These are phyloP conservation scores for Calocybe gangraenosa DNA, from an alignment of 768 basidiomycete genomes.

Conservation along the genomic window DNA sequence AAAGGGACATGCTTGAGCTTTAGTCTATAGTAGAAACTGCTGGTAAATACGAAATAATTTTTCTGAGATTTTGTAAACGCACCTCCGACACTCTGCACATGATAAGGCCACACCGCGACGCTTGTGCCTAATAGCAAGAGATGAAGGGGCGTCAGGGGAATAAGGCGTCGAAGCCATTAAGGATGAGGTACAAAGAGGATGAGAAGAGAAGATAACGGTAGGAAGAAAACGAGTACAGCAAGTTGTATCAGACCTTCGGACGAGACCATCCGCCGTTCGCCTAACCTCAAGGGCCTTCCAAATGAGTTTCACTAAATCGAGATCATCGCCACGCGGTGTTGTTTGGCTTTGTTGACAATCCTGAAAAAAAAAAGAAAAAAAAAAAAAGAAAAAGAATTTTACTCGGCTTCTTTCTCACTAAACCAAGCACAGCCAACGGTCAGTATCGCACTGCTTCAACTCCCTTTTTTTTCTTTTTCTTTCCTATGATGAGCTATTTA, in stretches of 20 bases:
- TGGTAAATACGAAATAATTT: constrained; percentile 10
- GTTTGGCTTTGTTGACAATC: constrained; percentile 27
- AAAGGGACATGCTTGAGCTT: constrained; percentile 54
- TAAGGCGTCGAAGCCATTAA: constrained; percentile 20
- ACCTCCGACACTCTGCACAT: constrained; percentile 72
- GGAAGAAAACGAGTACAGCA: constrained; percentile 14
- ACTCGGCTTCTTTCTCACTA: constrained; percentile 9
- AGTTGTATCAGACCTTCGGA: constrained; percentile 15
- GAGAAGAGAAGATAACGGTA: constrained; percentile 23
- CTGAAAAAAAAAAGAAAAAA: too few relatives aligned
- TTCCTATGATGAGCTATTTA: constrained; percentile 37
- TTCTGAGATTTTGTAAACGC: constrained; percentile 14
- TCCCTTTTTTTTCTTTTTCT: constrained; percentile 16
- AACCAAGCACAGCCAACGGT: constrained; percentile 18
- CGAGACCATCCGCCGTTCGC: constrained; percentile 23
- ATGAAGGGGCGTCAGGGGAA: constrained; percentile 24
- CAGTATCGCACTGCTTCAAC: constrained; percentile 12
- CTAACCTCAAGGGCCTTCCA: constrained; percentile 5
- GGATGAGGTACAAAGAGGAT: constrained; percentile 13
- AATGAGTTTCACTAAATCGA: constrained; percentile 12
- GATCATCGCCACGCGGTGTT: constrained; percentile 5
- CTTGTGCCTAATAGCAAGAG: constrained; percentile 38
- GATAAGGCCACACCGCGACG: constrained; percentile 54
- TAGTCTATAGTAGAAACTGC: constrained; percentile 36
- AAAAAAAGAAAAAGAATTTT: too few relatives aligned